Percentiles rank a stretch among this genome's conserved stretches.
Conservation (phyloP, 176 grass and related monocot genomes). For the Juncus effusus region DNA sequence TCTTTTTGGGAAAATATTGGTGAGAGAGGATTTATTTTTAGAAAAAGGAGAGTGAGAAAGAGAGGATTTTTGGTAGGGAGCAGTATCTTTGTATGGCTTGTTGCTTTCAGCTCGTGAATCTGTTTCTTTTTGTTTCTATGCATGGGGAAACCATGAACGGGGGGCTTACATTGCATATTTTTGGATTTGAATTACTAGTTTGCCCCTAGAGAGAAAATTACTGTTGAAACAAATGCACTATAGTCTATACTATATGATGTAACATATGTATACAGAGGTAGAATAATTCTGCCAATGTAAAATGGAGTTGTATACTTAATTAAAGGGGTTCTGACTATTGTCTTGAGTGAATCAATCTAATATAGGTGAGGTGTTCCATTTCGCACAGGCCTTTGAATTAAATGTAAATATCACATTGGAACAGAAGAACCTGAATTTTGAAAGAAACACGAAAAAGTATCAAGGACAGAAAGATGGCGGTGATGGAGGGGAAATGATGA, state of each 20-base stretch:
- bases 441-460: no score
- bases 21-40: constrained; percentile 31
- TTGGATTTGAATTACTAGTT: constrained; percentile 11
- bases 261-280: no score
- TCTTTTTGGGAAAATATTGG: constrained; percentile 20
- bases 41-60: constrained; percentile 25
- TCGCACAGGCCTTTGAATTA: no score
- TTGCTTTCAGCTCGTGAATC: constrained; percentile 40
- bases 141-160: constrained; percentile 36
- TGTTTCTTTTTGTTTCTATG: constrained; percentile 23
- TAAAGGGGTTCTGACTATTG: no score
- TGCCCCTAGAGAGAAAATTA: constrained; percentile 10
- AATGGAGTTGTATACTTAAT: no score
- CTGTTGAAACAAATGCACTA: no score
- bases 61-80: neutral
- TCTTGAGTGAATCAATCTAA: no score
- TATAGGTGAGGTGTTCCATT: no score
- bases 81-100: constrained; percentile 19
- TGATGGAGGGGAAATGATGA: constrained; percentile 10
- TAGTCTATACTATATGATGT: no score
- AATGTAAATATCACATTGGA: no score
- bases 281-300: no score
- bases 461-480: neutral
- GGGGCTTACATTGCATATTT: neutral
- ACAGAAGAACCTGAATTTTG: no score